phyloP scores from a whole-genome alignment of 495 filamentous ascomycete species.

The Aspergillus bridgeri region DNA sequence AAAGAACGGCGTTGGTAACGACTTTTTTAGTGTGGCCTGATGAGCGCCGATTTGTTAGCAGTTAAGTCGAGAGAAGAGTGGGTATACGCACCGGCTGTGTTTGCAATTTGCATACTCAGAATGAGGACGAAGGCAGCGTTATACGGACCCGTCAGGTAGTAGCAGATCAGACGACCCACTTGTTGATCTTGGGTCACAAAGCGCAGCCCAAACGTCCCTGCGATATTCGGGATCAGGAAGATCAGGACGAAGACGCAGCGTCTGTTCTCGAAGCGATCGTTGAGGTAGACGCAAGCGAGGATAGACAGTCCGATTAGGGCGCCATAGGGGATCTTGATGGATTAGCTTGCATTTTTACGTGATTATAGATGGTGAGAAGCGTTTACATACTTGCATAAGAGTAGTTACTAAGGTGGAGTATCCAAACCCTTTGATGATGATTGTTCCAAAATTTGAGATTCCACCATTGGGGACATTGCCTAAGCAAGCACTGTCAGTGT shows the following conservation, averaged over 20 bases:
- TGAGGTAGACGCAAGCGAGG: constrained; percentile 53
- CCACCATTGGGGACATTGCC: constrained; percentile 46
- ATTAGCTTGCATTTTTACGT: background rate
- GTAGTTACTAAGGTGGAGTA: constrained; percentile 52
- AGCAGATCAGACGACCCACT: constrained; percentile 53
- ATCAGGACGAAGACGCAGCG: constrained; percentile 53
- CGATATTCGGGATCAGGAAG: constrained; percentile 54
- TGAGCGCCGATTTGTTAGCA: too few relatives aligned
- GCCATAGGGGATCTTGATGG: constrained; percentile 55
- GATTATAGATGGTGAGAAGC: background rate
- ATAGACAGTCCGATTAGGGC: constrained; percentile 56
- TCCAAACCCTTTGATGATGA: constrained; percentile 62
- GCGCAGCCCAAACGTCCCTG: constrained; percentile 52
- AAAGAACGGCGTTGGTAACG: constrained; percentile 56
- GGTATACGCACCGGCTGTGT: constrained; percentile 43
- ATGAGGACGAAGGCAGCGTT: constrained; percentile 59
- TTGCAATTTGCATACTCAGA: constrained; percentile 55
- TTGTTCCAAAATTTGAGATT: constrained; percentile 58
- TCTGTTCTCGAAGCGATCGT: constrained; percentile 55
- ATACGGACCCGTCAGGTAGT: constrained; percentile 57
- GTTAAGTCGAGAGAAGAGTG: background rate
- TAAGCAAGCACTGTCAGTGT: constrained; percentile 7
- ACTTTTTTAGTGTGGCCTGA: constrained; percentile 64
- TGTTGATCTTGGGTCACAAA: constrained; percentile 45
- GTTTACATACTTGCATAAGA: constrained; percentile 38